These are phyloP conservation scores for Alloteropsis semialata DNA, from an alignment of 176 grass and related monocot species.

Conservation along the genomic window DNA sequence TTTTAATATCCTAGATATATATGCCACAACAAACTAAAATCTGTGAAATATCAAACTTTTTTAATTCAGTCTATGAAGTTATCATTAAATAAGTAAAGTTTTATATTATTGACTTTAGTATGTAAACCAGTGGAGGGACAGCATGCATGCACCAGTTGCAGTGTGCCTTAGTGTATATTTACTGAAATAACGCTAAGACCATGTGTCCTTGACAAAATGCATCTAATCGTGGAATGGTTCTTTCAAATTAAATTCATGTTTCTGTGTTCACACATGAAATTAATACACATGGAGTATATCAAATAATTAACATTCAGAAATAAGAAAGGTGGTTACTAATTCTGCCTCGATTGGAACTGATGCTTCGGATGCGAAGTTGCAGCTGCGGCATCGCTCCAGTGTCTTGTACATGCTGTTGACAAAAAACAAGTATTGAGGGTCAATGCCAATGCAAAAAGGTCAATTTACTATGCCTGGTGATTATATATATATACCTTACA, in stretches of 20 bases:
- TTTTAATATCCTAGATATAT: too few species aligned
- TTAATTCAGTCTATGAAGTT: too few species aligned
- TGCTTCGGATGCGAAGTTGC: slow-evolving; percentile 48
- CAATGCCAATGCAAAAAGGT: neutral
- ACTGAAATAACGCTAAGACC: neutral
- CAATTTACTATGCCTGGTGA: neutral
- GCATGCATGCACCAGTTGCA: neutral
- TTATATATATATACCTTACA: neutral
- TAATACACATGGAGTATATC: neutral
- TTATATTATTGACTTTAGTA: neutral
- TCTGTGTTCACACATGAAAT: neutral
- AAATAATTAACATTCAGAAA: neutral
- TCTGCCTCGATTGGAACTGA: slow-evolving; percentile 55
- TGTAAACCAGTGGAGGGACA: neutral
- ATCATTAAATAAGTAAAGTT: neutral
- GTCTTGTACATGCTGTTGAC: slow-evolving; percentile 72
- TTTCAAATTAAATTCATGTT: neutral
- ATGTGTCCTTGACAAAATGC: neutral
- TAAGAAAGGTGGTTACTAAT: slow-evolving; percentile 40
- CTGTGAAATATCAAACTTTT: too few species aligned
- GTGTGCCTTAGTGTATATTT: neutral
- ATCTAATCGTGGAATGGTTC: neutral
- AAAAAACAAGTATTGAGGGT: neutral
- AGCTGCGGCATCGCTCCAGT: slow-evolving; percentile 76
- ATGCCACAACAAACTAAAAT: too few species aligned